Evolutionary conservation across 2,329 filamentous ascomycete genomes (phyloP), one percentile per base, ranked within the genome.

Genomic region (Microsporum audouinii): DNA sequence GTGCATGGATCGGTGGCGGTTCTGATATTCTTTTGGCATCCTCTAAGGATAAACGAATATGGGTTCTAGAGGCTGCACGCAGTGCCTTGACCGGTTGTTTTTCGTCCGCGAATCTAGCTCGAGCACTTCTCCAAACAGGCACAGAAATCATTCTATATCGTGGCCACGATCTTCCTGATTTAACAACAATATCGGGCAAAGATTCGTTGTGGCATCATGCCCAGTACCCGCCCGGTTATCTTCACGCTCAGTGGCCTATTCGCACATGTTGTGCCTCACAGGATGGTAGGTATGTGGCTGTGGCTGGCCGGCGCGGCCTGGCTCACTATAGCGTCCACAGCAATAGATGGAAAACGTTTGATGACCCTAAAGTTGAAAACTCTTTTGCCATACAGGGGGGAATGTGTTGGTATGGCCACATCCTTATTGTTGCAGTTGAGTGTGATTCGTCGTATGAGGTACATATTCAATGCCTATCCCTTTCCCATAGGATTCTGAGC

Each of bases 371-470:
- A 34, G 82, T 87, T 69, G 94, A 97, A 73, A 91, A 91, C 68
- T 89, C 91, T 64, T 99, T 99, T 71, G 85, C 90, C 29, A 89
- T 99, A 12, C 82, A 91, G 64, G 94, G 94, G 57, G 94, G 94
- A 5, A 96, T 99, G 91, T 97, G 92, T 72, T 99, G 94, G 94
- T 91, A 95, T 71, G 91, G 95, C 66, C 92, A 99, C 74, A 88
- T 97, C 36, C 80, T 99, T 17, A 89, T 97, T 61, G 91, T 91
- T 43, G 91, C 92, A 2, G 87, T 96, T n/a, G 94, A 99, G 73
- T 86, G 84, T 60, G 88, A 88, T 66, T 83, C 86, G 66, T 85
- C 85, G 27, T 91, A 91, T 68, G 88, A 96, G 77, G 82, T 83
- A 73, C 39, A 31, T 38, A 7, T 3, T 14, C 5, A 45, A 33